Evolutionary conservation across 169 alveolate genomes (phyloP).

Genomic region (Plasmodium gallinaceum): DNA sequence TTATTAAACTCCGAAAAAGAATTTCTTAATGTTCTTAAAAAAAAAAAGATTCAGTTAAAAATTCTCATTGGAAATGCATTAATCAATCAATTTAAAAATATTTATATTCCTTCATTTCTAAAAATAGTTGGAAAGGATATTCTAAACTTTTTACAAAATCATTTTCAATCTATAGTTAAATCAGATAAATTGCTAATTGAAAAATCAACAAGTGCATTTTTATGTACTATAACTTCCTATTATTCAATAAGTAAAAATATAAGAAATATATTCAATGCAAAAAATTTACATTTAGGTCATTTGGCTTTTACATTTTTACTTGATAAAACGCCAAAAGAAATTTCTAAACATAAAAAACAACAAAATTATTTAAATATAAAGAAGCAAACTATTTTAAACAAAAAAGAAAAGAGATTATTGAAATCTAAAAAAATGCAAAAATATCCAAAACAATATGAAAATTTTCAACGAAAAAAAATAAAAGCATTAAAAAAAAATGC

Average conservation of each 20-base stretch:
- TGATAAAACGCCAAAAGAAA: constrained; percentile 34
- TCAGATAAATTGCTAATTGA: constrained; percentile 24
- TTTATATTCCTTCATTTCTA: constrained; percentile 18
- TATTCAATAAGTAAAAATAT: constrained; percentile 25
- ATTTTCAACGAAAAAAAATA: not conserved
- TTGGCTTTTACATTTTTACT: constrained; percentile 40
- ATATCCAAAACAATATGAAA: not conserved
- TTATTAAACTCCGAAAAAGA: constrained; percentile 77
- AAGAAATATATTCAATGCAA: constrained; percentile 22
- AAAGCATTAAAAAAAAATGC: not conserved
- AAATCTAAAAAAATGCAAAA: not conserved
- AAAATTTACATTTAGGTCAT: constrained; percentile 44
- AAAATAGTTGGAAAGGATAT: constrained; percentile 44
- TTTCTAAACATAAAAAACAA: constrained; percentile 15
- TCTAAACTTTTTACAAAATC: constrained; percentile 34
- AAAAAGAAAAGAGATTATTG: constrained; percentile 25
- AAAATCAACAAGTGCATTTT: constrained; percentile 33
- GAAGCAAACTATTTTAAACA: constrained; percentile 1
- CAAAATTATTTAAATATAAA: constrained; percentile 16
- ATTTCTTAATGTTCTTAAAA: constrained; percentile 15
- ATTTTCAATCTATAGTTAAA: constrained; percentile 30
- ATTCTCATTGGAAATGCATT: constrained; percentile 12
- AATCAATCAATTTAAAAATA: constrained; percentile 11
- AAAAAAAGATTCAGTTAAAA: constrained; percentile 29
- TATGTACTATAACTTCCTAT: constrained; percentile 28